A percentile compares a stretch with the other conserved stretches of the same genome.
Evolutionary conservation across 2,329 filamentous ascomycete species (phyloP).

Genomic region (Dactylellina cionopaga): DNA sequence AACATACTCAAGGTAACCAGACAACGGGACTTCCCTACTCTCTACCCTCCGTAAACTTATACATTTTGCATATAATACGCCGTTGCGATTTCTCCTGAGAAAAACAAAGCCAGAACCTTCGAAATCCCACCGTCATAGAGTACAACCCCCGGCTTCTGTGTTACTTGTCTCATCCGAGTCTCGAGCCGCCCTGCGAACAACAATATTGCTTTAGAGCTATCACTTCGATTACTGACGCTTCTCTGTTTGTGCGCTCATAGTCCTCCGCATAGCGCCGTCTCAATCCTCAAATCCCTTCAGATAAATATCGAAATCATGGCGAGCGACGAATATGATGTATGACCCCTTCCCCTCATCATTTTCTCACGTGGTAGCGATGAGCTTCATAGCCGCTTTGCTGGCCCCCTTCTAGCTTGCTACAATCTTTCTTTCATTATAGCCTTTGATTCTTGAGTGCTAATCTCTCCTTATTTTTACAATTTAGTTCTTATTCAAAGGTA

Average conservation of each 20-base stretch:
- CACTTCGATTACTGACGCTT: slow-evolving; percentile 8
- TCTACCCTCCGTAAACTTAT: too few relatives aligned
- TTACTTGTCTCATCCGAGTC: too few relatives aligned
- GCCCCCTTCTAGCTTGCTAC: slow-evolving; percentile 33
- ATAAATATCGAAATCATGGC: slow-evolving; percentile 73
- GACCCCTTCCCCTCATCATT: slow-evolving; percentile 60
- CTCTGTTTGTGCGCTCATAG: slow-evolving; percentile 20
- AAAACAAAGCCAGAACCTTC: too few relatives aligned
- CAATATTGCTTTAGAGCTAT: too few relatives aligned
- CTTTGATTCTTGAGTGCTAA: not conserved
- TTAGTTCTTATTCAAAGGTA: slow-evolving; percentile 99
- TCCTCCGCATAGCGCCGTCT: not conserved
- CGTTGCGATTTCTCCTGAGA: too few relatives aligned
- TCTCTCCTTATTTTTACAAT: slow-evolving; percentile 9
- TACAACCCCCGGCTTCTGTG: too few relatives aligned
- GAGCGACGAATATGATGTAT: slow-evolving; percentile 99
- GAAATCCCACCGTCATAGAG: too few relatives aligned
- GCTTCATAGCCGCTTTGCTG: slow-evolving; percentile 43
- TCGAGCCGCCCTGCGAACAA: too few relatives aligned
- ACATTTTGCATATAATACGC: too few relatives aligned
- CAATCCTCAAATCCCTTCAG: not conserved
- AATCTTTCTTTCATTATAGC: not conserved
- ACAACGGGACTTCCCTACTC: too few relatives aligned
- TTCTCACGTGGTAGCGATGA: not conserved
- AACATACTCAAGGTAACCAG: too few relatives aligned